Evolutionary conservation across 129 eudicot genomes (phyloP).

Genomic region (Chrysanthemum makinoi): DNA sequence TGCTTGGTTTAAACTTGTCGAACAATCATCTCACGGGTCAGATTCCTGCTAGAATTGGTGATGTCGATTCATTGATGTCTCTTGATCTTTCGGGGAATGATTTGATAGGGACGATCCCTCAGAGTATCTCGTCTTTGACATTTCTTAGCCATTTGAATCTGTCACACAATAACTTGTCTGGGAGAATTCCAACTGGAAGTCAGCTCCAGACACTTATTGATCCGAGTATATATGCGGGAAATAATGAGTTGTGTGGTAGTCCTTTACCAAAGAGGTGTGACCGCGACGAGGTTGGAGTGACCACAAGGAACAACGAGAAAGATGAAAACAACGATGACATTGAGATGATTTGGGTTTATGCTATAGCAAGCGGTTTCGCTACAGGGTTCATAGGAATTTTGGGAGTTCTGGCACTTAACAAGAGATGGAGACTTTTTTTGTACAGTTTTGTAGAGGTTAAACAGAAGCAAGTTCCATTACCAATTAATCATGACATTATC

Average conservation of each 20-base stretch:
- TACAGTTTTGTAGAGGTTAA: conserved; percentile 5
- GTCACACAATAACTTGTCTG: conserved; percentile 38
- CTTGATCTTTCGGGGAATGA: conserved; percentile 39
- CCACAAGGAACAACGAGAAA: not conserved
- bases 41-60: conserved; percentile 37
- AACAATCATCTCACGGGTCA: conserved; percentile 33
- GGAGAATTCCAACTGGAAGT: conserved; percentile 40
- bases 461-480: too few relatives aligned
- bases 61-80: conserved; percentile 21
- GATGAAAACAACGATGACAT: not conserved
- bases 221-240: conserved; percentile 30
- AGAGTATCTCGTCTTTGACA: conserved; percentile 26
- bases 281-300: not conserved
- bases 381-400: conserved; percentile 28
- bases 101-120: conserved; percentile 37
- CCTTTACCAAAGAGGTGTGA: conserved; percentile 28
- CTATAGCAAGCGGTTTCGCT: conserved; percentile 22
- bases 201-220: conserved; percentile 34
- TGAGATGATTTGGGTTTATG: conserved; percentile 25
- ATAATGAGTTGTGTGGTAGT: conserved; percentile 34
- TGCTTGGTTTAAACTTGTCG: conserved; percentile 31
- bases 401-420: conserved; percentile 13
- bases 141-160: conserved; percentile 28
- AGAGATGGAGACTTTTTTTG: conserved; percentile 18
- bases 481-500: too few relatives aligned